These are phyloP conservation scores for Myxozyma kluyveri DNA, from an alignment of 805 yeast genomes.

Conservation along the genomic window DNA sequence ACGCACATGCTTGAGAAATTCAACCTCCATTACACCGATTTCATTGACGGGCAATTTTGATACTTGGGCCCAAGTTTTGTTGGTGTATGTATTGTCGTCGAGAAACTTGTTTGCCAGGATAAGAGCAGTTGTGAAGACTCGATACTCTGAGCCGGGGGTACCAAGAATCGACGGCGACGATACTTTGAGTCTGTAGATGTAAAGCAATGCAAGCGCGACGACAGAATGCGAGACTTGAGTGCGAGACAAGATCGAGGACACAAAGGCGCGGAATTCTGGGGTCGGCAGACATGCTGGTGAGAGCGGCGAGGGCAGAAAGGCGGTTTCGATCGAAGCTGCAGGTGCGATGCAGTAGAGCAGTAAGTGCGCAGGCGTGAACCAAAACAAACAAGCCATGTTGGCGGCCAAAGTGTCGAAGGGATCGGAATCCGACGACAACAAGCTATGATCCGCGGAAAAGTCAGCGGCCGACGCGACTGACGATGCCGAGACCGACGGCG, in stretches of 20 bases:
- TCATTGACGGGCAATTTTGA: constrained; percentile 66
- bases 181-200: constrained; percentile 36
- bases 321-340: constrained; percentile 8
- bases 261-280: constrained; percentile 35
- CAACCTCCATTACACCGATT: constrained; percentile 39
- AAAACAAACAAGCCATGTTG: constrained; percentile 35
- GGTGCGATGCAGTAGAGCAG: constrained; percentile 6
- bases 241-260: constrained; percentile 33
- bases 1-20: constrained; percentile 17
- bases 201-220: constrained; percentile 37
- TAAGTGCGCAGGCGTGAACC: constrained; percentile 32
- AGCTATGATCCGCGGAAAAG: constrained; percentile 1
- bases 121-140: constrained; percentile 57
- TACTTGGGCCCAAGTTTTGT: constrained; percentile 95
- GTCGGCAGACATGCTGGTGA: constrained; percentile 28
- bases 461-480: constrained; percentile 6
- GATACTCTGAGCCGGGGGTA: constrained; percentile 39
- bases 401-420: constrained; percentile 30
- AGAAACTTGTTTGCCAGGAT: constrained; percentile 89
- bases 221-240: constrained; percentile 37
- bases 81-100: constrained; percentile 95
- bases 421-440: constrained; percentile 1
- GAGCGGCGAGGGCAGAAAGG: constrained; percentile 2
- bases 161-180: constrained; percentile 30
- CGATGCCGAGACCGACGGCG: constrained; percentile 1